Conservation (phyloP, 768 basidiomycete species). For the Suillus weaverae region DNA sequence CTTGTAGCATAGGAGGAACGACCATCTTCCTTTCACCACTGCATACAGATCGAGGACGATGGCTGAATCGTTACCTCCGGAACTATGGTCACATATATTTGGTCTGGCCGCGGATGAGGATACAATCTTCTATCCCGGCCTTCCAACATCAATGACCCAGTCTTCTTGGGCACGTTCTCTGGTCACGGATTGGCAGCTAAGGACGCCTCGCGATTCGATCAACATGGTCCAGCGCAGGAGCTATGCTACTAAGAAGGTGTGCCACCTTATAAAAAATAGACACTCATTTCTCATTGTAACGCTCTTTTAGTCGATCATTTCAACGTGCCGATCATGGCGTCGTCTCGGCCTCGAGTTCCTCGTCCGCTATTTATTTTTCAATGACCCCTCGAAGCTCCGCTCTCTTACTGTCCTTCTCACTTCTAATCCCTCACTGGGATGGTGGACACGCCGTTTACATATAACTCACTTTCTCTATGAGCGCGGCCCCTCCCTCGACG, state of each 20-base stretch:
- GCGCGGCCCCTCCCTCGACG: slow-evolving; percentile 43
- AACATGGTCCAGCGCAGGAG: slow-evolving; percentile 58
- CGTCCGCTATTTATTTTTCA: slow-evolving; percentile 69
- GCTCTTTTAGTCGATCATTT: slow-evolving; percentile 55
- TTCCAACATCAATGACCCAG: slow-evolving; percentile 63
- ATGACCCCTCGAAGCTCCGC: slow-evolving; percentile 54
- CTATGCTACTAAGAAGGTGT: slow-evolving; percentile 68
- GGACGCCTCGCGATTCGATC: slow-evolving; percentile 59
- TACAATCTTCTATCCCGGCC: slow-evolving; percentile 57
- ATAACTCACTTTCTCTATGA: slow-evolving; percentile 51
- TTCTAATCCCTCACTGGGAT: slow-evolving; percentile 53
- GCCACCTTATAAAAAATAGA: slow-evolving; percentile 10
- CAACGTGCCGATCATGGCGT: slow-evolving; percentile 66
- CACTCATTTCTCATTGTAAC: neutral
- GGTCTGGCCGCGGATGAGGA: slow-evolving; percentile 71
- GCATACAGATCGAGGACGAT: slow-evolving; percentile 11
- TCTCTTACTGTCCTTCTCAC: slow-evolving; percentile 54
- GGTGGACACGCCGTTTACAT: slow-evolving; percentile 76
- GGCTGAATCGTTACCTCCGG: slow-evolving; percentile 54
- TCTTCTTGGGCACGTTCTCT: slow-evolving; percentile 63
- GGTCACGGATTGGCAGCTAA: slow-evolving; percentile 50
- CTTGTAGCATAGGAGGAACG: neutral
- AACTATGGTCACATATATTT: slow-evolving; percentile 72
- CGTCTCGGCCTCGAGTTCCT: slow-evolving; percentile 62
- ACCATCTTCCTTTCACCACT: neutral